Percentiles rank a stretch among this genome's conserved stretches.
phyloP scores from a whole-genome alignment of 2,329 filamentous ascomycete species.

The Rachicladosporium sp. region DNA sequence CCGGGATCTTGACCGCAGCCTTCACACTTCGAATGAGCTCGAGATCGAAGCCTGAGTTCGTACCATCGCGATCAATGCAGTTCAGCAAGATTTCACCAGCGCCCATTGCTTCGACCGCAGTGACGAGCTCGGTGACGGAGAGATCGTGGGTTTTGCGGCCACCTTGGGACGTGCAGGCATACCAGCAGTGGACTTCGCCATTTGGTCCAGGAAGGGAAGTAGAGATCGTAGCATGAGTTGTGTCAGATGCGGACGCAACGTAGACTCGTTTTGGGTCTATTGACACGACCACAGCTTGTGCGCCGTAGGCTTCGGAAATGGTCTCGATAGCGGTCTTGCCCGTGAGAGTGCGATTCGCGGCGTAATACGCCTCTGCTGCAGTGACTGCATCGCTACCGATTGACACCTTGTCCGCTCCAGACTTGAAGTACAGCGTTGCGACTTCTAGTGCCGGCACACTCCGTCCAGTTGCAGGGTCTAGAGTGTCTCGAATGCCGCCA shows the following conservation, averaged over 20 bases:
- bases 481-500: slow-evolving; percentile 85
- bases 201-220: slow-evolving; percentile 58
- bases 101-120: slow-evolving; percentile 91
- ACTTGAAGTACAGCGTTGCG: slow-evolving; percentile 93
- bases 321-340: slow-evolving; percentile 90
- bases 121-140: slow-evolving; percentile 77
- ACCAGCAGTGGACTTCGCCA: slow-evolving; percentile 83
- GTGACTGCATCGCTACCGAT: slow-evolving; percentile 91
- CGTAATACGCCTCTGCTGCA: slow-evolving; percentile 84
- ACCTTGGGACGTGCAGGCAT: slow-evolving; percentile 92
- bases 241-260: slow-evolving; percentile 55
- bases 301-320: slow-evolving; percentile 85
- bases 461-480: slow-evolving; percentile 69
- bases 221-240: slow-evolving; percentile 61
- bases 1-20: slow-evolving; percentile 72
- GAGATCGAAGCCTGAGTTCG: slow-evolving; percentile 85
- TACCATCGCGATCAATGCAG: slow-evolving; percentile 94
- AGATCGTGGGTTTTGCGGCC: slow-evolving; percentile 88
- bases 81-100: slow-evolving; percentile 90
- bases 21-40: slow-evolving; percentile 88
- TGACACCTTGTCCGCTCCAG: slow-evolving; percentile 91
- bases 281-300: slow-evolving; percentile 91
- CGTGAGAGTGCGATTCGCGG: slow-evolving; percentile 52
- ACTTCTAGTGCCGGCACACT: slow-evolving; percentile 83
- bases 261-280: slow-evolving; percentile 90